Base-by-base conservation (phyloP, 352 stramenopile species). In the Phytophthora vignae region DNA sequence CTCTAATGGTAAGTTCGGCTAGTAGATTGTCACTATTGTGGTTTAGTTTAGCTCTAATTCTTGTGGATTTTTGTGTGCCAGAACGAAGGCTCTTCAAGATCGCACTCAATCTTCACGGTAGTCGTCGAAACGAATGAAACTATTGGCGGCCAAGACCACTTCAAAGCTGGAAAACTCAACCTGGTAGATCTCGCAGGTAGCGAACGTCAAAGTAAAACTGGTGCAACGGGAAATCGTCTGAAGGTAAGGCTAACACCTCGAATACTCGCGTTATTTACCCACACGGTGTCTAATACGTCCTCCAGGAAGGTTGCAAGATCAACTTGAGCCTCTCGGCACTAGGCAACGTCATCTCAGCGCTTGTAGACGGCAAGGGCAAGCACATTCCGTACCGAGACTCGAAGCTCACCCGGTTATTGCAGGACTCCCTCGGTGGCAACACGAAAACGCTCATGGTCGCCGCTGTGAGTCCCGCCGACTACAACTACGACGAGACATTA, bases 371-470 rank as follows among this genome's bases (percentile, higher is more conserved):
- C 58, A 96, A 96, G 55, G 85, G 85, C 54, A 94, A 93, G 64
- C 87, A 94, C 55, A 92, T 95, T 73, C 94, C 94, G 4, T 98
- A 97, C 58, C 85, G 95, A 44, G 95, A 98, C 68, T 97, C 87
- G 0, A 98, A 98, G 70, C 81, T 98, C 8, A 98, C 95, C 49
- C 75, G 95, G 14, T 66, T 98, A 19, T 80, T 98, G 4, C 88
- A 93, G 69, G 97, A 99, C 70, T 98, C 86, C 11, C 84, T 99
- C 0, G 97, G 98, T 61, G 94, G 94, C 14, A 98, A 99, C 74
- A 97, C 95, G 3, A 98, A 98, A 63, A 99, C 96, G 2, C 79
- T 99, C 19, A 99, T 99, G 87, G 88, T 99, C 31, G 97, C 97
- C 0, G 98, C 95, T 31, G 90, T 99, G 12, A 98, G 92, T 29